phyloP scores from a whole-genome alignment of 768 basidiomycete species.

The Calocera viscosa region DNA sequence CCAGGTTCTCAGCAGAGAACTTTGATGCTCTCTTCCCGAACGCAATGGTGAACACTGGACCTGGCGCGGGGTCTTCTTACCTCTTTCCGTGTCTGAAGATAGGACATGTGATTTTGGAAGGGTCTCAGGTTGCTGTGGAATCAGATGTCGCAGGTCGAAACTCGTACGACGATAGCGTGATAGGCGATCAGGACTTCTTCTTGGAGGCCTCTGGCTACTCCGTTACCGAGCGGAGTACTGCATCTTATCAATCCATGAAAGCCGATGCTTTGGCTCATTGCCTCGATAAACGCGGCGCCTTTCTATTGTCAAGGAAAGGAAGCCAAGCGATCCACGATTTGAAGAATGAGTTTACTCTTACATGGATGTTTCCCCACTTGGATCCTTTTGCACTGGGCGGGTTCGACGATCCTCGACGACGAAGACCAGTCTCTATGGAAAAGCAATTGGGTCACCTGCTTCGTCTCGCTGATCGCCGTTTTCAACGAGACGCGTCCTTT shows the following conservation, averaged over 20 bases:
- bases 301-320: neutral
- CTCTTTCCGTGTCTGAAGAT: neutral
- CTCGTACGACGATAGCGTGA: neutral
- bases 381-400: slow-evolving; percentile 36
- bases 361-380: slow-evolving; percentile 33
- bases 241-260: neutral
- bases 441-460: slow-evolving; percentile 29
- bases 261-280: neutral
- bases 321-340: slow-evolving; percentile 23
- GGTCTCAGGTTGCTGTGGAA: neutral
- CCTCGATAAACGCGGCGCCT: neutral
- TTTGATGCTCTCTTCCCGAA: neutral
- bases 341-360: slow-evolving; percentile 29
- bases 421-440: slow-evolving; percentile 23
- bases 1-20: neutral
- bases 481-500: slow-evolving; percentile 33
- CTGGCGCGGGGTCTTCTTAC: neutral
- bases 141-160: neutral
- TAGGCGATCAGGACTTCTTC: neutral
- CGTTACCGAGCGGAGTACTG: neutral
- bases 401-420: slow-evolving; percentile 27
- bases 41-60: neutral
- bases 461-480: slow-evolving; percentile 24
- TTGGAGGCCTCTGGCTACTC: neutral
- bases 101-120: neutral